Percentiles rank a stretch among this genome's conserved stretches.
Evolutionary conservation across 768 basidiomycete species (phyloP).

Genomic region (Tricholomella constricta): DNA sequence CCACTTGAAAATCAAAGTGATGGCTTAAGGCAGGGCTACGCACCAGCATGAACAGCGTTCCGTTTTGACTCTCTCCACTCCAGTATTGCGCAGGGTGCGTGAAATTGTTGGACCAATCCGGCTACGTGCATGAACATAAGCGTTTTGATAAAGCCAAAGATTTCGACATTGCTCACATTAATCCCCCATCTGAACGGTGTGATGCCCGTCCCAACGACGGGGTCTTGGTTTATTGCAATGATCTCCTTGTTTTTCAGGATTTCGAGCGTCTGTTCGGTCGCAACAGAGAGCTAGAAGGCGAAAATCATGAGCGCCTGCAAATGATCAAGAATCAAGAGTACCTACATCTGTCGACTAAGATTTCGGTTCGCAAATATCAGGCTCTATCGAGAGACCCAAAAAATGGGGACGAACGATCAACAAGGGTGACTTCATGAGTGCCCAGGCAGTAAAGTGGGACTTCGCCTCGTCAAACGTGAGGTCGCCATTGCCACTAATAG

Average conservation of each 20-base stretch:
- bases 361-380: neutral
- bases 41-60: slow-evolving; percentile 68
- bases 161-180: slow-evolving; percentile 42
- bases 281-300: slow-evolving; percentile 39
- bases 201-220: slow-evolving; percentile 60
- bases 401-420: slow-evolving; percentile 33
- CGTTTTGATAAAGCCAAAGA: neutral
- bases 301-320: neutral
- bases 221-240: slow-evolving; percentile 70
- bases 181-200: slow-evolving; percentile 72
- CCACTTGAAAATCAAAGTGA: too few relatives aligned
- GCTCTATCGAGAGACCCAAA: neutral
- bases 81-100: slow-evolving; percentile 65
- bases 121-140: slow-evolving; percentile 16
- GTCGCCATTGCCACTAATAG: slow-evolving; percentile 59
- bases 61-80: slow-evolving; percentile 63
- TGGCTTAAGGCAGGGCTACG: slow-evolving; percentile 8
- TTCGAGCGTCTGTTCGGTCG: slow-evolving; percentile 50
- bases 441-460: slow-evolving; percentile 76
- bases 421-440: slow-evolving; percentile 65
- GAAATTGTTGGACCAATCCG: slow-evolving; percentile 38
- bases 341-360: slow-evolving; percentile 21
- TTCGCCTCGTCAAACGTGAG: slow-evolving; percentile 65
- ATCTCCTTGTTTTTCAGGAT: slow-evolving; percentile 68
- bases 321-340: neutral